Evolutionary conservation across 768 basidiomycete species (phyloP), one percentile per base, ranked within the genome.

Genomic region (Inosperma sp.): DNA sequence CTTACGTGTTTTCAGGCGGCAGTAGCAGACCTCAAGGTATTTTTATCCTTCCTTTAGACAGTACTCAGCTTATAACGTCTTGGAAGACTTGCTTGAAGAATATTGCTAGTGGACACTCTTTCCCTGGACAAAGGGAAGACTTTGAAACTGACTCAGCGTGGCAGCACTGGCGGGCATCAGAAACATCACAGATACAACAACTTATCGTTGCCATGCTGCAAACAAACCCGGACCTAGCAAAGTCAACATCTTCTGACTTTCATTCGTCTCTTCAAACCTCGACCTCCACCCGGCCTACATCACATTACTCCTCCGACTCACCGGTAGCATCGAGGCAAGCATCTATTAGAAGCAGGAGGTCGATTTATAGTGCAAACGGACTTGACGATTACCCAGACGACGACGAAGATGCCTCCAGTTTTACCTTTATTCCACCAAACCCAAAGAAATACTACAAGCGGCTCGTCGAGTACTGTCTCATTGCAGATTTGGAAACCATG

Each of bases 341-440:
- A 13, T 89, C 87, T 16, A 69, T 87, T 41, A 79, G 84, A 65
- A 88, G 82, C 63, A 76, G 87, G 43, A 74, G 78, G 37, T 90
- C 88, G 7, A 57, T 84, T 12, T 77, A 75, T 48, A 59, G 66
- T 2, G 67, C 61, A 26, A 74, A 75, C 26, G 76, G 73, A 16
- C 47, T 40, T 16, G 36, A 49, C 7, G 56, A 60, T 30, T 54
- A 48, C 26, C 86, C 88, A 55, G 87, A 88, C 9, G 84, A 88
- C 40, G 73, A 88, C 35, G 79, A 77, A 27, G 80, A 80, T 37
- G 86, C 86, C 22, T 82, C 85, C 56, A 74, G 85, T 59, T 96
- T 93, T 72, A 90, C 88, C 0, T 96, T 81, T 64, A 92, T 98
- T 53, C 94, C 94, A 3, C 83, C 91, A 13, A 89, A 88, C 62